A percentile compares a stretch with the other conserved stretches of the same genome.
Conservation (phyloP, 2,329 filamentous ascomycete genomes). For the Leptographium lundbergii region DNA sequence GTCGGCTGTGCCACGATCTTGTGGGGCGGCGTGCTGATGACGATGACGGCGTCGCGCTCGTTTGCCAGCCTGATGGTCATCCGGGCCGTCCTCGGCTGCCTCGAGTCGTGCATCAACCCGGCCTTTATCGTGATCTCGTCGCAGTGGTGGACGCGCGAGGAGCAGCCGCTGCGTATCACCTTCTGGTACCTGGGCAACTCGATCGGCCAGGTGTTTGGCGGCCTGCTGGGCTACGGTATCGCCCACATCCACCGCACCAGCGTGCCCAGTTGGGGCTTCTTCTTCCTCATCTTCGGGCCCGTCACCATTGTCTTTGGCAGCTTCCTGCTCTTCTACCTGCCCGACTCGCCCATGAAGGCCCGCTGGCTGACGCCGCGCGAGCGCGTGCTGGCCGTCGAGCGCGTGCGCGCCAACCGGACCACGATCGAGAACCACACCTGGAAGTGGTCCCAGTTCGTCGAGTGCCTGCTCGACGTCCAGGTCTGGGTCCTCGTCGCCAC, state of each 20-base stretch:
- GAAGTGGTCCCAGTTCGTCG: slow-evolving; percentile 18
- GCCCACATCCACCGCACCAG: slow-evolving; percentile 19
- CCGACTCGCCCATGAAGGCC: slow-evolving; percentile 14
- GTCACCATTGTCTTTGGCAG: slow-evolving; percentile 19
- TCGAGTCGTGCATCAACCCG: slow-evolving; percentile 19
- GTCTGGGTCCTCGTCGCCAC: slow-evolving; percentile 13
- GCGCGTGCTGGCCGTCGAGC: slow-evolving; percentile 17
- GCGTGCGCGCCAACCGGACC: slow-evolving; percentile 22
- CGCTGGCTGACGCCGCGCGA: slow-evolving; percentile 15
- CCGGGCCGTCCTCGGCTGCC: slow-evolving; percentile 18
- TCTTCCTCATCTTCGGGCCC: slow-evolving; percentile 22
- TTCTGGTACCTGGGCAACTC: slow-evolving; percentile 24
- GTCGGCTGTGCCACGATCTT: slow-evolving; percentile 15
- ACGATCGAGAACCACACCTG: slow-evolving; percentile 21
- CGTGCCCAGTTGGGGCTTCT: slow-evolving; percentile 10
- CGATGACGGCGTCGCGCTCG: slow-evolving; percentile 16
- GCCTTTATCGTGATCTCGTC: slow-evolving; percentile 19
- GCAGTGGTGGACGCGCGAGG: slow-evolving; percentile 17
- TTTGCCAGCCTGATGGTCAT: slow-evolving; percentile 16
- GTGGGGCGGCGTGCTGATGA: slow-evolving; percentile 18
- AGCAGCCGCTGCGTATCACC: slow-evolving; percentile 4
- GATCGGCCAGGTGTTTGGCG: slow-evolving; percentile 27
- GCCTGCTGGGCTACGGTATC: slow-evolving; percentile 17
- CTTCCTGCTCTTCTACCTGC: slow-evolving; percentile 12
- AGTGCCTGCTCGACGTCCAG: slow-evolving; percentile 21